A percentile compares a stretch with the other conserved stretches of the same genome.
Conservation (phyloP, 805 yeast genomes). For the Candida sithepensis region DNA sequence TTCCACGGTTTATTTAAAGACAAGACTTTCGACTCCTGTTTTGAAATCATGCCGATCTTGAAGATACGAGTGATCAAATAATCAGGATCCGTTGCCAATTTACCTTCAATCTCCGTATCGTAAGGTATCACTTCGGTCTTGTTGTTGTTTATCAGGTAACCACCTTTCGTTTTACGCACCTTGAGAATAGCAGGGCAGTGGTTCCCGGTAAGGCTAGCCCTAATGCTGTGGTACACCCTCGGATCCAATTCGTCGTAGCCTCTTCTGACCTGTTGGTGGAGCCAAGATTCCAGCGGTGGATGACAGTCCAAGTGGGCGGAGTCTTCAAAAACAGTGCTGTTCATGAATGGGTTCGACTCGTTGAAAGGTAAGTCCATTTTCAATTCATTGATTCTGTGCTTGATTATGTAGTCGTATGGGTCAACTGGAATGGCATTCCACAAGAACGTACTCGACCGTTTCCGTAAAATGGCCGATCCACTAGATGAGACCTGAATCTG, state of each 20-base stretch:
- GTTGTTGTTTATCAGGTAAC: conserved; percentile 17
- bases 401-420: conserved; percentile 35
- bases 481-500: neutral
- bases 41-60: conserved; percentile 37
- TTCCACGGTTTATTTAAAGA: conserved; percentile 36
- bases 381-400: conserved; percentile 22
- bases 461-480: conserved; percentile 9
- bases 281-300: conserved; percentile 2
- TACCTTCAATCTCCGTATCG: neutral
- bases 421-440: conserved; percentile 29
- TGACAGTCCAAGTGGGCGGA: neutral
- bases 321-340: neutral
- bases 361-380: conserved; percentile 16
- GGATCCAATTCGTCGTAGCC: conserved; percentile 15
- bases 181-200: conserved; percentile 25
- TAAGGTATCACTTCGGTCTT: conserved; percentile 13
- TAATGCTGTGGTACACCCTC: conserved; percentile 11
- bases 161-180: conserved; percentile 23
- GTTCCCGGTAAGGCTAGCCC: conserved; percentile 11
- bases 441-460: conserved; percentile 29
- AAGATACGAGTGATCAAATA: conserved; percentile 33
- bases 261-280: conserved; percentile 9
- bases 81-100: conserved; percentile 17
- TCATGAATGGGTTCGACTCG: conserved; percentile 23
- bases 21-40: conserved; percentile 35